A percentile compares a stretch with the other conserved stretches of the same genome.
Evolutionary conservation across 2,329 filamentous ascomycete genomes (phyloP).

Genomic region (Davidsoniella eucalypti): DNA sequence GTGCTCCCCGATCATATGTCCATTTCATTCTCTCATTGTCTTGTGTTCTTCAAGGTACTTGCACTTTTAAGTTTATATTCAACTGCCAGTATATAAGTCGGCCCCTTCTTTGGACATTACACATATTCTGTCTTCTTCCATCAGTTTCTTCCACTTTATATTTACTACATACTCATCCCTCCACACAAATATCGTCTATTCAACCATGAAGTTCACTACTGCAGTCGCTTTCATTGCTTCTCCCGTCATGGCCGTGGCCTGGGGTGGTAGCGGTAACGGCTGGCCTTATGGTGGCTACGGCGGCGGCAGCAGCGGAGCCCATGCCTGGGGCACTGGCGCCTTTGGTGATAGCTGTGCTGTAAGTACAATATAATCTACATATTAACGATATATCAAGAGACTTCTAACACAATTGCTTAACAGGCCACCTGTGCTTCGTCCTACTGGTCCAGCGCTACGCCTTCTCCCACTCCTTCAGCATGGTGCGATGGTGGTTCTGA

Average conservation of each 20-base stretch:
- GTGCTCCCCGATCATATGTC: too few species aligned
- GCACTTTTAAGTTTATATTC: background rate
- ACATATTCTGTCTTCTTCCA: background rate
- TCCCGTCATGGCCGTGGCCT: conserved; percentile 7
- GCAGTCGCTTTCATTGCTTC: conserved; percentile 6
- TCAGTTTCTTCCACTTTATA: background rate
- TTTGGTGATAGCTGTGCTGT: conserved; percentile 12
- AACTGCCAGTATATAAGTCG: background rate
- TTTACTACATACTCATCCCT: background rate
- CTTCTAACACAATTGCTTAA: background rate
- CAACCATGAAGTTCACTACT: conserved; percentile 8
- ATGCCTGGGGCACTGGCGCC: conserved; percentile 6
- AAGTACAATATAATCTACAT: conserved; percentile 4
- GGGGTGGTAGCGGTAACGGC: conserved; percentile 8
- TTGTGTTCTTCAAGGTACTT: background rate
- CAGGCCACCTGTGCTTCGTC: conserved; percentile 16
- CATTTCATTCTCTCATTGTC: too few species aligned
- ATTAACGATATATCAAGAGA: background rate
- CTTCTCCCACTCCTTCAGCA: conserved; percentile 15
- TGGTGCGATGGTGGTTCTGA: conserved; percentile 13
- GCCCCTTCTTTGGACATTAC: background rate
- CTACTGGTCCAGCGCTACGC: conserved; percentile 16
- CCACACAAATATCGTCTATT: background rate
- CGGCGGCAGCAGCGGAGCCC: background rate
- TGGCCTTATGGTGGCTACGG: conserved; percentile 10